phyloP scores from a whole-genome alignment of 2,329 filamentous ascomycete genomes.

The Davidsoniella australis region DNA sequence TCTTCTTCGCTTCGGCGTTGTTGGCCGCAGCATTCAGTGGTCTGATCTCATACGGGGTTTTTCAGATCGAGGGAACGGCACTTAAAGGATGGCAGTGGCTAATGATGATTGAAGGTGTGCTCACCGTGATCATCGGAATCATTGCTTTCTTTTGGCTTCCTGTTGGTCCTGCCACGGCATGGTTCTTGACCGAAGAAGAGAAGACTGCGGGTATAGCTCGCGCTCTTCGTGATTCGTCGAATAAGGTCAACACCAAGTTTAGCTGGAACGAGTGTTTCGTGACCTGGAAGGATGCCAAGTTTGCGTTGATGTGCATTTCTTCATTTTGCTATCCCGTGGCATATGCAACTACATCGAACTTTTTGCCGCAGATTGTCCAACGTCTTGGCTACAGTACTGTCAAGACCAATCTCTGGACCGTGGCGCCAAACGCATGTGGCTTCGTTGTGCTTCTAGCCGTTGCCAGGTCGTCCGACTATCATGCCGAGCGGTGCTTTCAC shows the following conservation, averaged over 20 bases:
- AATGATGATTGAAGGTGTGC: slow-evolving; percentile 49
- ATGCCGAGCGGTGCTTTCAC: slow-evolving; percentile 29
- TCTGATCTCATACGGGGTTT: slow-evolving; percentile 46
- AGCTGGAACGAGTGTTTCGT: slow-evolving; percentile 24
- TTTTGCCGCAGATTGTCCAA: slow-evolving; percentile 29
- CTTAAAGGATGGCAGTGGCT: slow-evolving; percentile 48
- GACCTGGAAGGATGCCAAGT: slow-evolving; percentile 22
- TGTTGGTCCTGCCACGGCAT: slow-evolving; percentile 30
- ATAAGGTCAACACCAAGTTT: slow-evolving; percentile 21
- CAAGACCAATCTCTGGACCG: slow-evolving; percentile 31
- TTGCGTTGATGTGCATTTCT: slow-evolving; percentile 28
- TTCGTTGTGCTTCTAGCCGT: slow-evolving; percentile 28
- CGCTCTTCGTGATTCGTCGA: slow-evolving; percentile 28
- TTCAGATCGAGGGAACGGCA: slow-evolving; percentile 33
- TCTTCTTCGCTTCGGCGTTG: slow-evolving; percentile 42
- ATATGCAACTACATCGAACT: slow-evolving; percentile 25
- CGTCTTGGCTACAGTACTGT: slow-evolving; percentile 27
- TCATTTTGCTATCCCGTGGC: slow-evolving; percentile 31
- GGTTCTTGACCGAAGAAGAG: slow-evolving; percentile 28
- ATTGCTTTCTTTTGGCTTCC: slow-evolving; percentile 21
- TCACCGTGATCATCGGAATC: slow-evolving; percentile 21
- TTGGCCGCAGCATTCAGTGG: slow-evolving; percentile 53
- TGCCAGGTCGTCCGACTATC: slow-evolving; percentile 26
- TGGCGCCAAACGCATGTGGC: slow-evolving; percentile 30
- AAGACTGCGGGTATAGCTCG: slow-evolving; percentile 27